These are phyloP conservation scores for Umbelopsis isabellina DNA, from an alignment of 192 early-diverging fungal genomes.

Conservation along the genomic window DNA sequence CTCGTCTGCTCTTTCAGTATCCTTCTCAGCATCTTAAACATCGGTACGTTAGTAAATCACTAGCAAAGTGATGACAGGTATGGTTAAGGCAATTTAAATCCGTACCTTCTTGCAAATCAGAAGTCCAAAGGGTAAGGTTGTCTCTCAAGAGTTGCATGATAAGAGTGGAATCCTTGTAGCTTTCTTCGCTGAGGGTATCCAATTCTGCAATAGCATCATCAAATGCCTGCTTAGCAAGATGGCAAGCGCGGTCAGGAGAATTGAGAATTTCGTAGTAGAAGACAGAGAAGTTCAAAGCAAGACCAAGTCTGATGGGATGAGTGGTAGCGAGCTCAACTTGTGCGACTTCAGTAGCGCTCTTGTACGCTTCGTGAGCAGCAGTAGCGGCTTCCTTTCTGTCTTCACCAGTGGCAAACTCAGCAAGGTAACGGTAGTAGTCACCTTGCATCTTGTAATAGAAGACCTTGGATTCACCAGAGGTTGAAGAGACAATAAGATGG, in stretches of 20 bases:
- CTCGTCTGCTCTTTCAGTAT: constrained; percentile 20
- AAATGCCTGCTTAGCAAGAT: constrained; percentile 85
- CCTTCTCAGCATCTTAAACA: constrained; percentile 24
- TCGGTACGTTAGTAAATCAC: not conserved
- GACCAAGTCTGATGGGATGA: constrained; percentile 96
- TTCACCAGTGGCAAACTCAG: constrained; percentile 91
- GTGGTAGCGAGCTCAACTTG: constrained; percentile 84
- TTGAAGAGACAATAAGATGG: constrained; percentile 86
- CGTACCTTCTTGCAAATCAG: constrained; percentile 74
- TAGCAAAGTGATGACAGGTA: not conserved
- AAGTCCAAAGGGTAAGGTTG: constrained; percentile 94
- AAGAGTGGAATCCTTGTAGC: constrained; percentile 94
- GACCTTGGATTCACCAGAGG: constrained; percentile 95
- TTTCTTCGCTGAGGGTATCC: constrained; percentile 89
- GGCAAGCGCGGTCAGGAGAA: constrained; percentile 92
- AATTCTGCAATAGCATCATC: constrained; percentile 95
- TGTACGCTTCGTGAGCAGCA: constrained; percentile 88
- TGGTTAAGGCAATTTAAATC: not conserved
- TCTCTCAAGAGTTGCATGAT: constrained; percentile 95
- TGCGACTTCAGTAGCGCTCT: constrained; percentile 90
- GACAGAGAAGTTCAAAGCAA: constrained; percentile 98
- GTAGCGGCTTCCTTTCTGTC: constrained; percentile 79
- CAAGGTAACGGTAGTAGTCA: constrained; percentile 98
- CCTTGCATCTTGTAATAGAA: constrained; percentile 99
- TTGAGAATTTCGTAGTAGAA: constrained; percentile 99